Base-by-base conservation (phyloP, 352 stramenopile species). In the Thraustotheca clavata region DNA sequence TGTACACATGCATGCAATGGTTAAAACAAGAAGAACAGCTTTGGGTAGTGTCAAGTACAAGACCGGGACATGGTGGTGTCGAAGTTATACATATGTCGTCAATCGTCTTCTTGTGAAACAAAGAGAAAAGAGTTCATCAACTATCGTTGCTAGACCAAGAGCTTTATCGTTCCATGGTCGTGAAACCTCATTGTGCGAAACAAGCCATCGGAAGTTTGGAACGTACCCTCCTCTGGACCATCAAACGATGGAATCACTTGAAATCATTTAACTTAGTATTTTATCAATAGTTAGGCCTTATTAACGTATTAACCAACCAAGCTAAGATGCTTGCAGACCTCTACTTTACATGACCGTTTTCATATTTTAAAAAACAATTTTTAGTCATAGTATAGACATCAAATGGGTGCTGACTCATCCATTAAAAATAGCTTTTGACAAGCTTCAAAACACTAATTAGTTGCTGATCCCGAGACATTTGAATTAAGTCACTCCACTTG, bases 1-100 rank as follows among this genome's bases (percentile, higher is more conserved):
- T 69, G 81, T 94, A 38, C 85, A 94, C 76, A 92, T 94, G 83
- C 85, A 94, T 70, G 83, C 82, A 18, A 92, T 94, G 59, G 77
- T 76, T 16, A 79, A 71, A 41, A 34, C 57, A 18, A 27, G 39
- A 11, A 52, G 33, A 16, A 65, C 46, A 18, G 84, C 73, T 50
- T 70, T 91, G 7, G 79, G 80, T 12, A 74, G 77, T 12, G 88
- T 94, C 65, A 94, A 94, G 73, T 94, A 91, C 70, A 77, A 76
- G 49, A 94, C 83, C 0, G 78, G 86, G 54, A 92, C 85, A 29
- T 94, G 85, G 85, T 94, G 85, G 85, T 94, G 85, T 48, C 83
- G 81, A 34, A 90, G 79, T 11, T 89, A 88, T 40, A 76, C 89
- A 39, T 72, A 89, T 61, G 75, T 94, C 0, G 65, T 89, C 20